Conservation (phyloP, 306 rosid genomes). For the Castanospermum australe region DNA sequence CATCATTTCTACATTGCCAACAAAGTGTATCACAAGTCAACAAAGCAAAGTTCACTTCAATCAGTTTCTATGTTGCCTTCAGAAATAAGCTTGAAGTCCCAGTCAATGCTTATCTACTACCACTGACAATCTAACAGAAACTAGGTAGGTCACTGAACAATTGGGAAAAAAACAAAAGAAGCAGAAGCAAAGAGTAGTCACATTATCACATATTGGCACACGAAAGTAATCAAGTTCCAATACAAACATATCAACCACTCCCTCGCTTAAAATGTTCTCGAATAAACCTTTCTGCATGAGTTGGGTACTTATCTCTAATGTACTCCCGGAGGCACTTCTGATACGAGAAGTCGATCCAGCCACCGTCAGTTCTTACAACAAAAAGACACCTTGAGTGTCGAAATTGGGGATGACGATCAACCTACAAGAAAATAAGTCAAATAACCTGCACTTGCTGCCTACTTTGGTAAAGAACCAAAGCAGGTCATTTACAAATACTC, state of each 20-base stretch:
- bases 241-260: conserved; percentile 47
- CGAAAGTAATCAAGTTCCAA: conserved; percentile 13
- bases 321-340: conserved; percentile 83
- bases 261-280: conserved; percentile 76
- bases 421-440: conserved; percentile 55
- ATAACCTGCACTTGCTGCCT: conserved; percentile 7
- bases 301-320: conserved; percentile 73
- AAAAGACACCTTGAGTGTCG: conserved; percentile 75
- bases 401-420: conserved; percentile 88
- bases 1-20: conserved; percentile 25
- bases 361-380: conserved; percentile 84
- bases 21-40: conserved; percentile 45
- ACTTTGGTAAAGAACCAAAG: neutral
- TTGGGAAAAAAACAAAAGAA: neutral
- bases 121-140: conserved; percentile 39
- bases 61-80: conserved; percentile 38
- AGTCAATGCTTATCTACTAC: conserved; percentile 46
- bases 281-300: conserved; percentile 74
- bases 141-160: conserved; percentile 27
- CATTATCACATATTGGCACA: conserved; percentile 8
- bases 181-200: conserved; percentile 7
- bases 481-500: neutral
- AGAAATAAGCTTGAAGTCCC: conserved; percentile 27
- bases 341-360: conserved; percentile 91
- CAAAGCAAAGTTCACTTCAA: conserved; percentile 46